phyloP scores from a whole-genome alignment of 164 flowering plant species.

The Cinnamomum chago region DNA sequence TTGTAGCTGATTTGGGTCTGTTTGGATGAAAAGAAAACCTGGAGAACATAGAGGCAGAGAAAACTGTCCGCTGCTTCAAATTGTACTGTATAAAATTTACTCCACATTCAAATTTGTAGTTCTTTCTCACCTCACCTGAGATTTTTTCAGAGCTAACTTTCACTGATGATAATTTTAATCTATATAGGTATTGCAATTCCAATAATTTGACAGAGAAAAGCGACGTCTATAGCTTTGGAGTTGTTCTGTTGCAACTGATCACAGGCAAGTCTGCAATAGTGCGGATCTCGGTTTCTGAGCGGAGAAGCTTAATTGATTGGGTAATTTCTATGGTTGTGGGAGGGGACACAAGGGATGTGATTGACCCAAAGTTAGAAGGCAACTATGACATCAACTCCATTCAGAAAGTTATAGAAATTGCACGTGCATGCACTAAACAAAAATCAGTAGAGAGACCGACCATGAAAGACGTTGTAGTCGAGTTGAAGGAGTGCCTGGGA shows the following conservation, averaged over 20 bases:
- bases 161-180: not conserved
- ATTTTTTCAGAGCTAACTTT: not conserved
- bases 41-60: too few relatives aligned
- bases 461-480: slow-evolving; percentile 27
- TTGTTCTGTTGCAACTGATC: slow-evolving; percentile 43
- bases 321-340: slow-evolving; percentile 20
- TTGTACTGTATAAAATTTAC: not conserved
- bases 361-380: slow-evolving; percentile 38
- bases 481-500: slow-evolving; percentile 21
- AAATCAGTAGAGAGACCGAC: slow-evolving; percentile 27
- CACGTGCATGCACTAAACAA: slow-evolving; percentile 36
- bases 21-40: too few relatives aligned
- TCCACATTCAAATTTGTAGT: not conserved
- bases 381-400: slow-evolving; percentile 27
- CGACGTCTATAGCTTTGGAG: slow-evolving; percentile 54
- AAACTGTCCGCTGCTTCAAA: too few relatives aligned
- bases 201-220: slow-evolving; percentile 41
- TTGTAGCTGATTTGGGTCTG: too few relatives aligned
- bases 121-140: not conserved
- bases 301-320: slow-evolving; percentile 29
- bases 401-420: slow-evolving; percentile 41
- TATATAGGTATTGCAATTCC: slow-evolving; percentile 26
- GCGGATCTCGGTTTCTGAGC: not conserved
- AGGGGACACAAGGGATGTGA: slow-evolving; percentile 29
- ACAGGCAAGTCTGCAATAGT: slow-evolving; percentile 32